Base-by-base conservation (phyloP, 352 stramenopile species). In the Phytophthora hybrid region DNA sequence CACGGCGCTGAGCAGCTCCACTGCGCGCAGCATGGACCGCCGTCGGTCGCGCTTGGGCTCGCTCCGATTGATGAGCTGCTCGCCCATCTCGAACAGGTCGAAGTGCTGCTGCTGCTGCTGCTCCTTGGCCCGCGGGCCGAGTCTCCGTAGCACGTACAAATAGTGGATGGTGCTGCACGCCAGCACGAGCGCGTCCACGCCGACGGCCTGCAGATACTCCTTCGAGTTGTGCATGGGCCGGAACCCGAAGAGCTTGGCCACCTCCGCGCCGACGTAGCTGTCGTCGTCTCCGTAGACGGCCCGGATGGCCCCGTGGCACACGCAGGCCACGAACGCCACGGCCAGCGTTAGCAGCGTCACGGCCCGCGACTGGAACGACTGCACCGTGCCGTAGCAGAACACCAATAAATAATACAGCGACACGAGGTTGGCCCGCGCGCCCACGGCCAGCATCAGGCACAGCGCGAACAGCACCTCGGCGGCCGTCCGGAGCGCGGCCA, bases 331-430 rank as follows among this genome's bases (percentile, higher is more conserved):
- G 4, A 86, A 21, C 5, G 89, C 79, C 18, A 95, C 74, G 5
- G 73, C 51, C 13, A 93, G 66, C 44, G 80, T 91, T 18, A 83
- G 34, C 1, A 84, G 55, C n/a, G 84, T 80, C 4, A 92, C 47
- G 18, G 47, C 34, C 4, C 68, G 71, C 11, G 87, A 94, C 64
- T 89, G 74, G 66, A 96, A 92, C 29, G 87, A 91, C 26, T 81
- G 71, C 53, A 93, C 58, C 29, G 88, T 76, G 13, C 88, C 87
- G 37, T 78, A 87, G 63, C 81, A 93, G 53, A 93, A 88, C 8
- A 88, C 75, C 31, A 93, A 69, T 65, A 93, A 80, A 77, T 94
- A 94, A 66, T 82, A 75, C 16, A 88, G 74, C 32, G 85, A 93
- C 66, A 94, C 74, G 60, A 85, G 55, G 62, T 84, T 92, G 23